Conservation (phyloP, 176 grass and related monocot genomes). For the Phoenix roebelenii region DNA sequence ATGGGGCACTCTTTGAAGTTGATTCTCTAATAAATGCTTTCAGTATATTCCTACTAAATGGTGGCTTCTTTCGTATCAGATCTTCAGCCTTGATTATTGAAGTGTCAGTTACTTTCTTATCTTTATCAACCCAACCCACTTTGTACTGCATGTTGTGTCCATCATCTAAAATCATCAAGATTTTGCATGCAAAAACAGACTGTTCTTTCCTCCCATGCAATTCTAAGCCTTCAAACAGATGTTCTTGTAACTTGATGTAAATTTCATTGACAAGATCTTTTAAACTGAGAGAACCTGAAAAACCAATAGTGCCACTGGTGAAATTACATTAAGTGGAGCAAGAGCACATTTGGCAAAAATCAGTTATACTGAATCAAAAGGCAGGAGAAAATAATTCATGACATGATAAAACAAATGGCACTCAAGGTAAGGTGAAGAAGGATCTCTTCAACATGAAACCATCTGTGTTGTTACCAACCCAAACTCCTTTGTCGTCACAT, state of each 20-base stretch:
- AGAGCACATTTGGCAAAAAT: neutral
- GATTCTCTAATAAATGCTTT: conserved; percentile 68
- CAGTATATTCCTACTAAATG: conserved; percentile 40
- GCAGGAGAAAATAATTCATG: no score
- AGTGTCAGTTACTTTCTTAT: conserved; percentile 43
- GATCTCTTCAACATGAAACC: no score
- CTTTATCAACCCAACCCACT: conserved; percentile 70
- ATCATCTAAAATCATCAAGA: conserved; percentile 52
- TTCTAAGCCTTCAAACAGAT: conserved; percentile 69
- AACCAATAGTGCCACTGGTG: neutral
- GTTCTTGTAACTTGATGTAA: conserved; percentile 39
- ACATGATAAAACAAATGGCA: no score
- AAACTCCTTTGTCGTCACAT: no score
- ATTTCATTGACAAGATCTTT: conserved; percentile 58
- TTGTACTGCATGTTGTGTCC: conserved; percentile 32
- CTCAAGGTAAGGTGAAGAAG: no score
- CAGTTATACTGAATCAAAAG: no score
- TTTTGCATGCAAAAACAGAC: conserved; percentile 54
- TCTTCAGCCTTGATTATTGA: conserved; percentile 54
- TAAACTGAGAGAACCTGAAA: conserved; percentile 66
- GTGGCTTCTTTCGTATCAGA: conserved; percentile 50
- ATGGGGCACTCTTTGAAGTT: conserved; percentile 52
- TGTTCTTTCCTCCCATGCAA: conserved; percentile 56
- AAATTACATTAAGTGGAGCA: neutral
- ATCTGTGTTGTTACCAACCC: no score